Evolutionary conservation across 768 basidiomycete genomes (phyloP).

Genomic region (Suillus decipiens): DNA sequence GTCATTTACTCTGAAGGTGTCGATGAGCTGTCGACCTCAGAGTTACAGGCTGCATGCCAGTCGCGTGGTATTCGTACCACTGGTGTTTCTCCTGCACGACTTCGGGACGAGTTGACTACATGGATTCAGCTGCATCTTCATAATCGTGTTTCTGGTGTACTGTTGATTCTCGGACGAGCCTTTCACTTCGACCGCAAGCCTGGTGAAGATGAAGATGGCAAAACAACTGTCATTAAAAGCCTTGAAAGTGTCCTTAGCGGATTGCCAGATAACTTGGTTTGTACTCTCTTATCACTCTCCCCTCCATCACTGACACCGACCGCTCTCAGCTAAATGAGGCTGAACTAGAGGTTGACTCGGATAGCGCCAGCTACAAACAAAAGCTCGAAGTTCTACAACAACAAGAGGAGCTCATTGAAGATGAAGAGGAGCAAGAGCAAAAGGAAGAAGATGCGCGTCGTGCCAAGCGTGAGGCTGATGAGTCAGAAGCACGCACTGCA

Average conservation of each 20-base stretch:
- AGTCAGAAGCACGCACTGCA: constrained; percentile 76
- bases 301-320: constrained; percentile 11
- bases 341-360: constrained; percentile 93
- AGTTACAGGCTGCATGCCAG: constrained; percentile 92
- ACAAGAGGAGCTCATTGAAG: constrained; percentile 99
- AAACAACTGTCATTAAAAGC: constrained; percentile 75
- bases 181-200: constrained; percentile 87
- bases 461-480: constrained; percentile 77
- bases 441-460: constrained; percentile 92
- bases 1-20: constrained; percentile 89
- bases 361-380: constrained; percentile 95
- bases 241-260: constrained; percentile 90
- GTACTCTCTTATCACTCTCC: background rate
- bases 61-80: constrained; percentile 90
- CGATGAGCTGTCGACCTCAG: constrained; percentile 85
- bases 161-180: constrained; percentile 91
- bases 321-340: constrained; percentile 87
- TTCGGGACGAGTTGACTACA: constrained; percentile 86
- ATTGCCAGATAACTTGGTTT: constrained; percentile 90
- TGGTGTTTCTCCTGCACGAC: constrained; percentile 82
- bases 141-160: constrained; percentile 89
- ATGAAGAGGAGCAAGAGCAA: constrained; percentile 97
- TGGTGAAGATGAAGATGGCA: constrained; percentile 79
- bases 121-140: constrained; percentile 95
- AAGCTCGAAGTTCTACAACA: constrained; percentile 97